Percentiles rank a stretch among this genome's conserved stretches.
Evolutionary conservation across 164 flowering plant genomes (phyloP).

Genomic region (Stephania japonica): DNA sequence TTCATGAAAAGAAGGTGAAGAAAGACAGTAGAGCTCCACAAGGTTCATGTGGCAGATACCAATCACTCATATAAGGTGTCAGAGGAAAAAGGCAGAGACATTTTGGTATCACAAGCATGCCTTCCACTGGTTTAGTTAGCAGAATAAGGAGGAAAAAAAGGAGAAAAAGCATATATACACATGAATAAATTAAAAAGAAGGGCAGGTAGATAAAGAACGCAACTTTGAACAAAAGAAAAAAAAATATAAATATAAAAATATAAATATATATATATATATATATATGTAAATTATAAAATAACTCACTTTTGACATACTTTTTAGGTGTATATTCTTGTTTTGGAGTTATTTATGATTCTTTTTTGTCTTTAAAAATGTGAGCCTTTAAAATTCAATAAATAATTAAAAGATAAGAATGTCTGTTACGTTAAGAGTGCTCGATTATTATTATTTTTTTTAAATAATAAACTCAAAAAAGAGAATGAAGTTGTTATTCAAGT

Average conservation of each 20-base stretch:
- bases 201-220: no score
- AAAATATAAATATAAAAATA: no score
- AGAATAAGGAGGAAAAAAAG: neutral
- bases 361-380: no score
- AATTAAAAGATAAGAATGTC: neutral
- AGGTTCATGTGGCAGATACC: constrained; percentile 18
- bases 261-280: no score
- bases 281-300: no score
- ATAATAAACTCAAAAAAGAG: neutral
- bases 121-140: constrained; percentile 36
- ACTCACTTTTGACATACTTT: no score
- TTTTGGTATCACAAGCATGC: constrained; percentile 34
- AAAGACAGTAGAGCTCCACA: constrained; percentile 19
- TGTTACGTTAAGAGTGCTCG: no score
- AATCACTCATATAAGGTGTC: constrained; percentile 28
- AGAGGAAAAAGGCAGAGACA: constrained; percentile 9
- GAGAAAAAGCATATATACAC: constrained; percentile 3
- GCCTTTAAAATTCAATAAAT: no score
- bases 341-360: no score
- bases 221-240: no score
- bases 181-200: neutral
- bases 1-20: constrained; percentile 3
- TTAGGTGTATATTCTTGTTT: no score
- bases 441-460: no score
- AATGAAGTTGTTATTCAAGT: neutral